A percentile compares a stretch with the other conserved stretches of the same genome.
Evolutionary conservation across 192 early-diverging fungal species (phyloP).

Genomic region (Linnemannia zychae): DNA sequence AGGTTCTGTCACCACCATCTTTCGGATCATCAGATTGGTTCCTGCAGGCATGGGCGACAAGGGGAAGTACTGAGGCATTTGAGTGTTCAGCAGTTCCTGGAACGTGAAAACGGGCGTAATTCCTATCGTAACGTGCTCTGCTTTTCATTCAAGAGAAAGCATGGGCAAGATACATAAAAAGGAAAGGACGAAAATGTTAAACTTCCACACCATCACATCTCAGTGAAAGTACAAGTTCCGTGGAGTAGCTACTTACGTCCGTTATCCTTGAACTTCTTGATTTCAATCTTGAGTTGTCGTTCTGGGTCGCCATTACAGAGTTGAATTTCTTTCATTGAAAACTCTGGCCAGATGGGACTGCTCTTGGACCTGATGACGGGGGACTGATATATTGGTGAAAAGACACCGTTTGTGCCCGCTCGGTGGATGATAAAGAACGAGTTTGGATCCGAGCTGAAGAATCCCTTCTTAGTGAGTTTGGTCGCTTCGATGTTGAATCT

Average conservation of each 20-base stretch:
- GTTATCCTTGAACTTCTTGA: slow-evolving; percentile 52
- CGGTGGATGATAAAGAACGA: slow-evolving; percentile 57
- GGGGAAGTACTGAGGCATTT: slow-evolving; percentile 40
- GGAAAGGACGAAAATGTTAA: neutral
- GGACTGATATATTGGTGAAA: slow-evolving; percentile 54
- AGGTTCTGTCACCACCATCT: slow-evolving; percentile 55
- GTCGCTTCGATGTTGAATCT: slow-evolving; percentile 53
- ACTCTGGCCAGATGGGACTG: slow-evolving; percentile 49
- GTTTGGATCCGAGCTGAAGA: slow-evolving; percentile 52
- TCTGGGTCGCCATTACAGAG: slow-evolving; percentile 58
- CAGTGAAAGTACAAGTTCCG: neutral
- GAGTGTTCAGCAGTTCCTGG: slow-evolving; percentile 28
- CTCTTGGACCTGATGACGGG: slow-evolving; percentile 25
- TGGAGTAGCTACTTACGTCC: slow-evolving; percentile 29
- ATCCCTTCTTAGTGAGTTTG: slow-evolving; percentile 41
- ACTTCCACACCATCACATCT: neutral
- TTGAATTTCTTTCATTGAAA: slow-evolving; percentile 47
- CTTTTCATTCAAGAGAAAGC: slow-evolving; percentile 18
- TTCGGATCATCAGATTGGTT: slow-evolving; percentile 43
- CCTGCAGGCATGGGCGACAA: slow-evolving; percentile 43
- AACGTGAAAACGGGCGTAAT: slow-evolving; percentile 37
- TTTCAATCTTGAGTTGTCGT: slow-evolving; percentile 46
- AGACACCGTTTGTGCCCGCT: slow-evolving; percentile 55
- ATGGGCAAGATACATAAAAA: neutral
- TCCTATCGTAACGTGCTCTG: slow-evolving; percentile 51